Percentiles rank a stretch among this genome's conserved stretches.
Evolutionary conservation across 2,329 filamentous ascomycete genomes (phyloP).

Genomic region (Colletotrichum eremochloae): DNA sequence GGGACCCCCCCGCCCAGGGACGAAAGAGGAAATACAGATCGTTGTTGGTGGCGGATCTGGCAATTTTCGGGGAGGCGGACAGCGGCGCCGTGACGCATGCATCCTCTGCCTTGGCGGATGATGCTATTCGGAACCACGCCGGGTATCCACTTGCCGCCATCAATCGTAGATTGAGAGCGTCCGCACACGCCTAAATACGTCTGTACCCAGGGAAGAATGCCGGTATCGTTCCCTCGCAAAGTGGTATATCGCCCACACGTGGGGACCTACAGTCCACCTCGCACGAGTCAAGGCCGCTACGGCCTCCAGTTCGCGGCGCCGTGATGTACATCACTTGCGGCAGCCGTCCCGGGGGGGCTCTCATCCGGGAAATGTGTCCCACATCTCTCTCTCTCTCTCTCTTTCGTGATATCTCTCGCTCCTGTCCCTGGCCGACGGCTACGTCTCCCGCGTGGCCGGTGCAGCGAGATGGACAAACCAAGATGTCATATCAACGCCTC

Average conservation of each 20-base stretch:
- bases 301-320: not conserved
- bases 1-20: not conserved
- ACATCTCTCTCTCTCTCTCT: too few species aligned
- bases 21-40: not conserved
- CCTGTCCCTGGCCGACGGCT: not conserved
- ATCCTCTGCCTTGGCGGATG: slow-evolving; percentile 23
- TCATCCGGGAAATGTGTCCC: not conserved
- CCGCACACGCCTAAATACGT: too few species aligned
- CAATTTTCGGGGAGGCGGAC: not conserved
- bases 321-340: not conserved
- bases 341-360: not conserved
- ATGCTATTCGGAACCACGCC: slow-evolving; percentile 39
- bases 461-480: not conserved
- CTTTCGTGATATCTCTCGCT: too few species aligned
- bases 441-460: not conserved
- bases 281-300: not conserved
- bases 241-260: not conserved
- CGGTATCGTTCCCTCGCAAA: not conserved
- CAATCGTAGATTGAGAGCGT: slow-evolving; percentile 2
- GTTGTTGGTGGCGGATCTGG: not conserved
- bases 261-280: not conserved
- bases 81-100: too few species aligned
- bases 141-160: slow-evolving; percentile 34
- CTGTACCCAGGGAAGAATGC: not conserved
- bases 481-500: not conserved